Conservation (phyloP, 2,329 filamentous ascomycete genomes). For the Botrytis porri region DNA sequence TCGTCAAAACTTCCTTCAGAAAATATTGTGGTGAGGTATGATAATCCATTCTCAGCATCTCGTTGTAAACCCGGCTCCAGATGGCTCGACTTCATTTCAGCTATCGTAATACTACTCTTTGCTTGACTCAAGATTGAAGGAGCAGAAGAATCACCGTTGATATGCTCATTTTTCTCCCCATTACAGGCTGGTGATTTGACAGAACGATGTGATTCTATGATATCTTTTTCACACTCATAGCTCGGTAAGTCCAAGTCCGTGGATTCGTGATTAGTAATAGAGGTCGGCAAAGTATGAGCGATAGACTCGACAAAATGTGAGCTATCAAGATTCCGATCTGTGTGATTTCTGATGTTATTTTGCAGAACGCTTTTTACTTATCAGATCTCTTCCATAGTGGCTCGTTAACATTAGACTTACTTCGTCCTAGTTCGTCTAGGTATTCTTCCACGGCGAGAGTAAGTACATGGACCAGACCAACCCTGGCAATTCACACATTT, state of each 20-base stretch:
- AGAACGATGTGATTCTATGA: background rate
- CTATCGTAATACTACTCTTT: conserved; percentile 14
- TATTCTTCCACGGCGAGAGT: conserved; percentile 23
- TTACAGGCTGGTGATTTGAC: background rate
- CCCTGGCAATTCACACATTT: conserved; percentile 21
- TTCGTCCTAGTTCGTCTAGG: conserved; percentile 18
- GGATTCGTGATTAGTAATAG: background rate
- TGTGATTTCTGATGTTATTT: background rate
- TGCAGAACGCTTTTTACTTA: background rate
- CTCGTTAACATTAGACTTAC: background rate
- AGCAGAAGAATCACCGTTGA: background rate
- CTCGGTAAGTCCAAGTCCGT: background rate
- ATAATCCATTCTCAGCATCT: conserved; percentile 21
- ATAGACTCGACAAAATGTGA: background rate
- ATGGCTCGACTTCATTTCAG: conserved; percentile 4
- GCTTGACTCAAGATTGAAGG: conserved; percentile 19
- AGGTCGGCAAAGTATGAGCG: background rate
- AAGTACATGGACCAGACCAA: conserved; percentile 21
- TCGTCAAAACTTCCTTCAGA: conserved; percentile 18
- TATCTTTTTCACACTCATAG: background rate
- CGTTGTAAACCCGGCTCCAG: conserved; percentile 17
- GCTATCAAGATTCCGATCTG: background rate
- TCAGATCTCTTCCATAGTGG: background rate
- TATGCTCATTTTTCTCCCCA: background rate
- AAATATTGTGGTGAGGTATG: conserved; percentile 21